Percentiles rank a stretch among this genome's conserved stretches.
These are phyloP conservation scores for Apiospora saccharicola DNA, from an alignment of 2,329 filamentous ascomycete species.

Conservation along the genomic window DNA sequence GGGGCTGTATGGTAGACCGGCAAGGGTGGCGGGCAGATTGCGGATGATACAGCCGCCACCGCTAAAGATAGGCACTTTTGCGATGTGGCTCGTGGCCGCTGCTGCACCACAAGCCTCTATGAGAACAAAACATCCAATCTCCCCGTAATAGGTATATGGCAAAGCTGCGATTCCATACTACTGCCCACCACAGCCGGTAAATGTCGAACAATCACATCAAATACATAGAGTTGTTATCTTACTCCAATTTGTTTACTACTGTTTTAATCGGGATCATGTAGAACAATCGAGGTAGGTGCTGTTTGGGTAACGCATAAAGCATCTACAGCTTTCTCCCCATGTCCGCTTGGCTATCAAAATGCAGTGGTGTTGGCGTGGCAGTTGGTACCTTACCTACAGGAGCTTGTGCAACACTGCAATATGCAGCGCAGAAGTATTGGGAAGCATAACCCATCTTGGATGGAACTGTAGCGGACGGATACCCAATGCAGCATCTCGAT, in stretches of 20 bases:
- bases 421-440: neutral
- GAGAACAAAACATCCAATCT: too few species aligned
- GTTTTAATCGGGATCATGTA: too few species aligned
- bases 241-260: too few species aligned
- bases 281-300: too few species aligned
- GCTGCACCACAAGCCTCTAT: too few species aligned
- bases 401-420: neutral
- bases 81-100: neutral
- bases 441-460: neutral
- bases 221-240: too few species aligned
- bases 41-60: conserved; percentile 3
- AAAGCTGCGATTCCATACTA: too few species aligned
- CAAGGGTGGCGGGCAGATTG: neutral
- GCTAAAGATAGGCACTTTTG: conserved; percentile 3
- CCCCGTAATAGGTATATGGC: too few species aligned
- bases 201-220: too few species aligned
- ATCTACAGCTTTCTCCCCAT: too few species aligned
- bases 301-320: too few species aligned
- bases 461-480: neutral
- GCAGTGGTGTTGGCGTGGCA: neutral
- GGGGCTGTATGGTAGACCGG: neutral
- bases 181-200: too few species aligned
- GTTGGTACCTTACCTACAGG: neutral
- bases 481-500: conserved; percentile 7
- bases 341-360: neutral